A percentile compares a stretch with the other conserved stretches of the same genome.
Conservation (phyloP, 106 monocot genomes). For the Alisma plantagoaquatica region DNA sequence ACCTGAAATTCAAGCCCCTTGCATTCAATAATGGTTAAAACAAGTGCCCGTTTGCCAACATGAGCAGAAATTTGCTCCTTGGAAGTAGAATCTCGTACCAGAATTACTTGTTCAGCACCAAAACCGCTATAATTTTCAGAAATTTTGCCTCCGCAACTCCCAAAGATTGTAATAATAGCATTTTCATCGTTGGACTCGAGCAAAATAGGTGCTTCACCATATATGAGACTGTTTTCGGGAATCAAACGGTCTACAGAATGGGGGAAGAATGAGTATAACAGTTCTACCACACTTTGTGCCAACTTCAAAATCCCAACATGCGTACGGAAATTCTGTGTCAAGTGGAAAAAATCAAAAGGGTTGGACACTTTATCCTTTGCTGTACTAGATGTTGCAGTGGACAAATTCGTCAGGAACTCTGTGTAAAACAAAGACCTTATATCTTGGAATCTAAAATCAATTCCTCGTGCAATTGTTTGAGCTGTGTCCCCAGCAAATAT, state of each 20-base stretch:
- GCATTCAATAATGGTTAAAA: slow-evolving; percentile 62
- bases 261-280: slow-evolving; percentile 45
- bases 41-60: slow-evolving; percentile 46
- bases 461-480: slow-evolving; percentile 60
- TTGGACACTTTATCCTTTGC: slow-evolving; percentile 5
- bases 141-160: slow-evolving; percentile 5
- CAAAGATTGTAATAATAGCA: slow-evolving; percentile 54
- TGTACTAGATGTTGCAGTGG: not conserved
- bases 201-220: slow-evolving; percentile 57
- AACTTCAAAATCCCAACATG: slow-evolving; percentile 55
- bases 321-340: slow-evolving; percentile 54
- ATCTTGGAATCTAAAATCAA: slow-evolving; percentile 69
- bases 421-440: slow-evolving; percentile 52
- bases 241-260: slow-evolving; percentile 33
- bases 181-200: slow-evolving; percentile 47
- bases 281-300: slow-evolving; percentile 47
- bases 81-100: slow-evolving; percentile 39
- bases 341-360: slow-evolving; percentile 34
- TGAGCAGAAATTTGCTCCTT: slow-evolving; percentile 25
- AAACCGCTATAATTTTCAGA: slow-evolving; percentile 18
- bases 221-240: slow-evolving; percentile 41
- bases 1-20: slow-evolving; percentile 82
- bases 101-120: slow-evolving; percentile 67
- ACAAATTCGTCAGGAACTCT: slow-evolving; percentile 16
- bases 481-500: slow-evolving; percentile 78